phyloP scores from a whole-genome alignment of 108 stramenopile species.

The Skeletonema tropicum region DNA sequence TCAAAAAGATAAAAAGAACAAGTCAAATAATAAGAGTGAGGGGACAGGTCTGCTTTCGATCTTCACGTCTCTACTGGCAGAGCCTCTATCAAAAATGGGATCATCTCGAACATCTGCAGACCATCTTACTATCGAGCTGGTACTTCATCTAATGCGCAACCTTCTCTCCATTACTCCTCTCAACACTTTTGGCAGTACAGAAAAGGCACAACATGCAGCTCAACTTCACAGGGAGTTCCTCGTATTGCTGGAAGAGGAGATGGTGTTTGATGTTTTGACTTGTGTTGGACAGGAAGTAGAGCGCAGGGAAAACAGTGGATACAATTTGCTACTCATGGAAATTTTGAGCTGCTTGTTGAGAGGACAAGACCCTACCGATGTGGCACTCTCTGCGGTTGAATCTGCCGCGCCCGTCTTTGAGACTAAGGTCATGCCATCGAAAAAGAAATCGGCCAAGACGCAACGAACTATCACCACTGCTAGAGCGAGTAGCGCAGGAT shows the following conservation, averaged over 20 bases:
- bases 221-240: constrained; percentile 78
- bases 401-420: constrained; percentile 12
- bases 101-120: constrained; percentile 71
- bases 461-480: constrained; percentile 23
- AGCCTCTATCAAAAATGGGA: constrained; percentile 72
- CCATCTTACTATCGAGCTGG: constrained; percentile 86
- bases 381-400: constrained; percentile 29
- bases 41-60: constrained; percentile 68
- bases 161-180: constrained; percentile 55
- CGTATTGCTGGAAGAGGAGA: constrained; percentile 71
- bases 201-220: constrained; percentile 34
- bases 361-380: constrained; percentile 56
- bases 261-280: constrained; percentile 83
- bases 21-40: constrained; percentile 7
- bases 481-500: constrained; percentile 12
- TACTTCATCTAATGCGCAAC: constrained; percentile 87
- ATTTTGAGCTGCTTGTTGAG: constrained; percentile 74
- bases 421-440: constrained; percentile 15
- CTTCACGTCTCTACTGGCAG: constrained; percentile 82
- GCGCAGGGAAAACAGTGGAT: constrained; percentile 75
- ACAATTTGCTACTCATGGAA: constrained; percentile 90
- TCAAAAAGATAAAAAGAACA: constrained; percentile 18
- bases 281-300: constrained; percentile 80
- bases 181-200: constrained; percentile 42
- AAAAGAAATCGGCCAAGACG: not conserved